Percentiles rank a stretch among this genome's conserved stretches.
These are phyloP conservation scores for Amphibolis antarctica DNA, from an alignment of 106 monocot genomes.

Conservation along the genomic window DNA sequence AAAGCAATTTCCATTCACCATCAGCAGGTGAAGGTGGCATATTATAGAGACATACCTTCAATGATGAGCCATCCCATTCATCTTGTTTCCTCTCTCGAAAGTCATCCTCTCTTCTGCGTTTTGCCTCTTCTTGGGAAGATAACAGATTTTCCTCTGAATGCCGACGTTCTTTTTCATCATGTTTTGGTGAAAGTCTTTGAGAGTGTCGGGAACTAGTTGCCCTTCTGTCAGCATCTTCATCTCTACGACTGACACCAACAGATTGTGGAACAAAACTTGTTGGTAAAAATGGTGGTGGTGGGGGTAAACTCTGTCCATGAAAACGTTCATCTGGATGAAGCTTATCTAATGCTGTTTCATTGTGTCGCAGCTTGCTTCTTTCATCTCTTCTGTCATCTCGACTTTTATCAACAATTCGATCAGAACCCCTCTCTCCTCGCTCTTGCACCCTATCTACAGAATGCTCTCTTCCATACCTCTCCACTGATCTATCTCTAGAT, in stretches of 20 bases:
- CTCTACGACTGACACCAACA: slow-evolving; percentile 57
- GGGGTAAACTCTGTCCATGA: slow-evolving; percentile 72
- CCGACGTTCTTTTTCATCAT: slow-evolving; percentile 73
- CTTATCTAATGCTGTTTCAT: slow-evolving; percentile 32
- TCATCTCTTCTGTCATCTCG: slow-evolving; percentile 70
- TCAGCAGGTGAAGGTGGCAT: too few species aligned
- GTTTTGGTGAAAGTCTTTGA: slow-evolving; percentile 71
- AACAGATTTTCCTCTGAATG: slow-evolving; percentile 61
- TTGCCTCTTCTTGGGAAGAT: slow-evolving; percentile 59
- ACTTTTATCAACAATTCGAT: slow-evolving; percentile 38
- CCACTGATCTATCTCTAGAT: slow-evolving; percentile 58
- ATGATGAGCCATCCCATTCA: slow-evolving; percentile 45
- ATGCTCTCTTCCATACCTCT: slow-evolving; percentile 58
- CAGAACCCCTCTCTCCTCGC: slow-evolving; percentile 48
- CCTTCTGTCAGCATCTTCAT: slow-evolving; percentile 75
- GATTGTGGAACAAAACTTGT: slow-evolving; percentile 81
- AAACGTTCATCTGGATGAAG: slow-evolving; percentile 54
- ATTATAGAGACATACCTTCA: slow-evolving; percentile 39
- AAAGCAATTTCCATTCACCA: too few species aligned
- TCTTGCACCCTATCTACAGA: slow-evolving; percentile 64
- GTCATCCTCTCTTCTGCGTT: slow-evolving; percentile 86
- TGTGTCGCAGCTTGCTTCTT: slow-evolving; percentile 43
- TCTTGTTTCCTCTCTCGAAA: slow-evolving; percentile 77
- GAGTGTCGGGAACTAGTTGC: slow-evolving; percentile 37
- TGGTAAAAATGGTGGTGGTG: slow-evolving; percentile 88